Base-by-base conservation (phyloP, 768 basidiomycete species). In the Lactifluus hygrophoroides region DNA sequence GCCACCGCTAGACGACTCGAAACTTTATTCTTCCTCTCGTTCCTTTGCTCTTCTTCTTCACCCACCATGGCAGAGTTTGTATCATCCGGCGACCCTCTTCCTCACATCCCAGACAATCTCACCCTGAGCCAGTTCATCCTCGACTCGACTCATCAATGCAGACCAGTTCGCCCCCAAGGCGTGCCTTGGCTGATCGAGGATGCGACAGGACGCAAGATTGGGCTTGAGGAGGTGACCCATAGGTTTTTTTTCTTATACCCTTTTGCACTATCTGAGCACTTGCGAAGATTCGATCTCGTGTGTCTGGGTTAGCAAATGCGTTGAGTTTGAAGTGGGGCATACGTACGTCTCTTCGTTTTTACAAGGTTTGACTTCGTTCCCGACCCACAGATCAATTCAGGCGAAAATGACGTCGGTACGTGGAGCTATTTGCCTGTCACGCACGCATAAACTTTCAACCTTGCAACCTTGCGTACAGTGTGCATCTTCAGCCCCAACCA, bases 181-280 rank as follows among this genome's bases (percentile, higher is more conserved):
- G 56, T 55, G 16, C 71, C 77, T 0, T 77, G 76, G 73, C 58
- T 78, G 42, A 69, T 78, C 28, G 77, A 78, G 35, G 73, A 76
- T 49, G 64, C 63, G 14, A 75, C 73, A 3, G 75, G 75, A 14
- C 66, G 68, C 23, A 57, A 64, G n/a, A 51, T 72, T 17, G 68
- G 68, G 6, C 65, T 66, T 28, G 73, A 77, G 46, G 76, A 76
- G 67, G 75, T 74, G 43, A 60, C 68, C 49, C 28, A 46, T n/a
- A n/a, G n/a, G n/a, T 3, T 37, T 14, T 28, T 14, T 3, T 23
- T 43, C 17, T 3, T 11, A 4, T 27, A 11, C 5, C 16, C 17
- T 19, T 23, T 30, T 17, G 14, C 53, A 21, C 25, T 27, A 10
- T 21, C 32, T 14, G 43, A 57, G 34, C 13, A 46, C 23, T 37